Evolutionary conservation across 768 basidiomycete species (phyloP), one percentile per base, ranked within the genome.

Genomic region (Multifurca ochricompacta): DNA sequence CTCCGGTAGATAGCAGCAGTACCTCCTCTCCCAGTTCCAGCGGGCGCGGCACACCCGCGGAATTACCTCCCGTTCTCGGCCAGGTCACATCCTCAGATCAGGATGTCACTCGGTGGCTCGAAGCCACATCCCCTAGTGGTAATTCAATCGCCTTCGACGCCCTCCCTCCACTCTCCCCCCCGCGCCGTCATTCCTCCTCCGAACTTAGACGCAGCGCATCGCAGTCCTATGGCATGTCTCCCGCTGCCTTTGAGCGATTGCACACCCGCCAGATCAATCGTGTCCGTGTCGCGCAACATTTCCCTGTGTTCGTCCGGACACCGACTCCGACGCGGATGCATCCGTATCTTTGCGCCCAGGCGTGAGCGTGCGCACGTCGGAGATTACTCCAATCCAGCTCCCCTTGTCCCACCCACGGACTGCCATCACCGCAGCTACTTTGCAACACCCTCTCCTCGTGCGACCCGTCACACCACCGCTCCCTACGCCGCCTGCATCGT

Each of bases 361-460:
- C 14, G 45, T 59, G 32, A 48, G 51, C 28, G 51, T 60, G 6
- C 57, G 13, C 48, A 60, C 59, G 25, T 60, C 59, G 21, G 51
- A 59, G 31, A 60, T 60, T 30, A 58, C 59, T 1, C 59, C 57
- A 10, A 60, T 60, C 44, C 59, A 46, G 57, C 35, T 60, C 19
- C 59, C 59, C 23, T 52, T 36, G 19, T 59, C 57, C 14, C 48
- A 50, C 31, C 51, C 52, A 34, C 48, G 48, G 19, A 25, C 54
- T 13, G 35, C 48, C 37, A 19, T 44, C 32, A 18, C n/a, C n/a
- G n/a, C 55, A n/a, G 23, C 41, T 25, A 43, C 37, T 37, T n/a
- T 45, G 35, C 53, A 48, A 36, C 36, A 27, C 11, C 36, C 48
- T 16, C 41, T 16, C 23, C 31, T 51, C n/a, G 16, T 28, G 21